Conservation (phyloP, 2,329 filamentous ascomycete genomes). For the Decorospora gaudefroyi region DNA sequence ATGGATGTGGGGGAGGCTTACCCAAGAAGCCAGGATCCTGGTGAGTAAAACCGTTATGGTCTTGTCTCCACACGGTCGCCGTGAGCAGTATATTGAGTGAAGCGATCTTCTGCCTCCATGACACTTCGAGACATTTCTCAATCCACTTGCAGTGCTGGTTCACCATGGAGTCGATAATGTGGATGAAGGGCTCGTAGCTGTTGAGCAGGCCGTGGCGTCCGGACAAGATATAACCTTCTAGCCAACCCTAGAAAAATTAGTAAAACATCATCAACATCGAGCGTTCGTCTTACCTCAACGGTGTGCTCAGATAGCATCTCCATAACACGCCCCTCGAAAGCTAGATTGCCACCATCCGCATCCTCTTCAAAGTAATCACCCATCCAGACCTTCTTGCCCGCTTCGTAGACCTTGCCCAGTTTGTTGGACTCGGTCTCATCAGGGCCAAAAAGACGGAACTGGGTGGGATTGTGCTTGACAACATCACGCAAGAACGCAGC, state of each 20-base stretch:
- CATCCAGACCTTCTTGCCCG: constrained; percentile 79
- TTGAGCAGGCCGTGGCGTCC: constrained; percentile 77
- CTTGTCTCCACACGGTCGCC: constrained; percentile 78
- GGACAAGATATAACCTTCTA: constrained; percentile 76
- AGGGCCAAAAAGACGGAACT: constrained; percentile 76
- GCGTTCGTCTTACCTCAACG: constrained; percentile 58
- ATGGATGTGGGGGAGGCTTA: no score
- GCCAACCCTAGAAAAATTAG: constrained; percentile 56
- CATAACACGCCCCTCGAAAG: constrained; percentile 72
- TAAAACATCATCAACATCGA: background rate
- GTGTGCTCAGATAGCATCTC: constrained; percentile 85
- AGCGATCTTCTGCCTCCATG: constrained; percentile 73
- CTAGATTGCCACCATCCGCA: constrained; percentile 72
- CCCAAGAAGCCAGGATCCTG: constrained; percentile 78
- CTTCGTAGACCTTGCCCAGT: constrained; percentile 70
- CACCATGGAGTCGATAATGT: constrained; percentile 84
- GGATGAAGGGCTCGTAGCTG: constrained; percentile 82
- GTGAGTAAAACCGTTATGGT: constrained; percentile 83
- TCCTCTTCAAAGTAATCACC: constrained; percentile 79
- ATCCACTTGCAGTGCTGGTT: constrained; percentile 87
- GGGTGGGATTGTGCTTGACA: constrained; percentile 65
- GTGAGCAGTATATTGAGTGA: constrained; percentile 81
- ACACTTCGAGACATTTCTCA: constrained; percentile 78
- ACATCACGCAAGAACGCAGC: constrained; percentile 69
- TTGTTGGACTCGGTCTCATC: constrained; percentile 86